phyloP scores from a whole-genome alignment of 1,284 basidiomycete genomes.

The Moniliophthora roreri region DNA sequence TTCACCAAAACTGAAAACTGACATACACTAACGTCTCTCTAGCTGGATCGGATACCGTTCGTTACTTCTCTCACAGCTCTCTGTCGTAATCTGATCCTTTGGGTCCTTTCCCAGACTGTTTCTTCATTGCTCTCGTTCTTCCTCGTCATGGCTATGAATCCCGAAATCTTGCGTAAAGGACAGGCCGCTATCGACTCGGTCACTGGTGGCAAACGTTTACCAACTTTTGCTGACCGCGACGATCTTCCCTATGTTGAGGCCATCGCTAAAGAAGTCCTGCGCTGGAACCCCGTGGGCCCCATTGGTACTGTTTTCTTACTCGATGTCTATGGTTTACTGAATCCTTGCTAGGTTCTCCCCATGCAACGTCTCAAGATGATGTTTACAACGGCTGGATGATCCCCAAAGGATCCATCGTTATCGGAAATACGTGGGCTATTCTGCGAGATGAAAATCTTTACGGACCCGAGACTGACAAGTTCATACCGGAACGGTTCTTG shows the following conservation, averaged over 20 bases:
- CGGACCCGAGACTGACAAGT: background rate
- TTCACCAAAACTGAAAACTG: too few relatives aligned
- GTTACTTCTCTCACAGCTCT: too few relatives aligned
- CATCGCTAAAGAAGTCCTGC: constrained; percentile 28
- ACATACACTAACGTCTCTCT: too few relatives aligned
- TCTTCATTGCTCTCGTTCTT: too few relatives aligned
- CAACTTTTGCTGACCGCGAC: constrained; percentile 27
- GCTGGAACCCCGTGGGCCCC: constrained; percentile 19
- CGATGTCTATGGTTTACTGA: too few relatives aligned
- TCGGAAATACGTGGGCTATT: background rate
- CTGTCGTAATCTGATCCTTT: too few relatives aligned
- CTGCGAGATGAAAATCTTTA: background rate
- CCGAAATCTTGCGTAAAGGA: constrained; percentile 30
- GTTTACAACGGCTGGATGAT: background rate
- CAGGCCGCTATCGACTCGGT: constrained; percentile 35
- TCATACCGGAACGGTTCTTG: constrained; percentile 27
- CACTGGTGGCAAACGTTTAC: constrained; percentile 30
- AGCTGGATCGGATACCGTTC: too few relatives aligned
- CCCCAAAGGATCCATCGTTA: background rate
- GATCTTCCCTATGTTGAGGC: constrained; percentile 36
- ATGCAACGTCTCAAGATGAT: background rate
- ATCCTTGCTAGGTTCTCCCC: too few relatives aligned
- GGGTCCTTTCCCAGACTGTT: too few relatives aligned
- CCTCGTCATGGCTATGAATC: constrained; percentile 10
- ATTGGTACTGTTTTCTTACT: too few relatives aligned